phyloP scores from a whole-genome alignment of 148 eudicot genomes.

The Rhododendron vialii region DNA sequence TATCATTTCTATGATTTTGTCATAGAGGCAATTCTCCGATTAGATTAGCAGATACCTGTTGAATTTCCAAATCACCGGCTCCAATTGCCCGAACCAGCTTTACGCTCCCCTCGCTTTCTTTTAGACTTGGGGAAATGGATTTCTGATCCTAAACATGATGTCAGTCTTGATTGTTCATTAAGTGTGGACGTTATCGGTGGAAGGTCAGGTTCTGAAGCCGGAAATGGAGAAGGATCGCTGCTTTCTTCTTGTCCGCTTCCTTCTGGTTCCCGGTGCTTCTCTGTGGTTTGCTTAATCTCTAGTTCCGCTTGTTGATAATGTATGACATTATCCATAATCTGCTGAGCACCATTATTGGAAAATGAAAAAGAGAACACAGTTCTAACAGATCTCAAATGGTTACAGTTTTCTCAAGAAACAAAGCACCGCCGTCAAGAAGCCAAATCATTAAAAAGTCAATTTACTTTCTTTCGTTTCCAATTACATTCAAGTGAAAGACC shows the following conservation, averaged over 20 bases:
- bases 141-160: conserved; percentile 46
- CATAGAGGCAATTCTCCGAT: neutral
- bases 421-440: neutral
- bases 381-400: neutral
- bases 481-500: neutral
- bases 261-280: conserved; percentile 34
- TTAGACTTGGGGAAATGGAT: conserved; percentile 48
- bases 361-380: neutral
- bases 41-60: neutral
- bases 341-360: conserved; percentile 18
- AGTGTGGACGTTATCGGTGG: conserved; percentile 11
- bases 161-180: conserved; percentile 33
- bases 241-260: conserved; percentile 34
- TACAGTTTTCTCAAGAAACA: conserved; percentile 1
- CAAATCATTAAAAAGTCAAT: neutral
- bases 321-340: conserved; percentile 66
- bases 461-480: neutral
- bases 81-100: conserved; percentile 75
- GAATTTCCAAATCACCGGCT: conserved; percentile 34
- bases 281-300: conserved; percentile 34
- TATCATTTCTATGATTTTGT: neutral
- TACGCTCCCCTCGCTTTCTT: conserved; percentile 88
- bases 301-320: conserved; percentile 32
- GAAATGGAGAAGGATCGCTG: conserved; percentile 15
- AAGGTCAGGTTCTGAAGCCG: conserved; percentile 21